These are phyloP conservation scores for Adiantum capillusveneris DNA, from an alignment of 75 land plant species.

Conservation along the genomic window DNA sequence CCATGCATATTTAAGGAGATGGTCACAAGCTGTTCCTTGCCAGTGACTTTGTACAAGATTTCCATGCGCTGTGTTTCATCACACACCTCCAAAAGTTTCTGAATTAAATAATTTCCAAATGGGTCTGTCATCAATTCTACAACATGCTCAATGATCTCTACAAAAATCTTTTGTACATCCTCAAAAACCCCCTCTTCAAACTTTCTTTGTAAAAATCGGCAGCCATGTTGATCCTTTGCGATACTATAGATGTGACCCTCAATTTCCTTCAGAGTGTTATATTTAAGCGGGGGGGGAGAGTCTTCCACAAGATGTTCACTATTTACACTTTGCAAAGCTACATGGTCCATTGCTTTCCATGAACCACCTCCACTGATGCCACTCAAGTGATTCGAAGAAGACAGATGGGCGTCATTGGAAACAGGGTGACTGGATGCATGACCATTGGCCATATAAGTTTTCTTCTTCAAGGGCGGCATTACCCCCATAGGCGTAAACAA, in stretches of 20 bases:
- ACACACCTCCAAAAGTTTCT: constrained; percentile 37
- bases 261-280: constrained; percentile 31
- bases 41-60: constrained; percentile 26
- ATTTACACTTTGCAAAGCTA: too few species aligned
- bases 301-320: background rate
- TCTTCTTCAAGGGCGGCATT: background rate
- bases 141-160: constrained; percentile 40
- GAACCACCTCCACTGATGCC: background rate
- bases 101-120: constrained; percentile 41
- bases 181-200: constrained; percentile 37
- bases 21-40: constrained; percentile 33
- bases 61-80: constrained; percentile 31
- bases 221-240: constrained; percentile 42
- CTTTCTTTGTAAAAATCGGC: constrained; percentile 36
- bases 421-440: background rate
- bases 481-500: too few species aligned
- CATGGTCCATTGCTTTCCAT: background rate
- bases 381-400: too few species aligned
- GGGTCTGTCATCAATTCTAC: constrained; percentile 42
- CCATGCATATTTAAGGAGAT: constrained; percentile 67
- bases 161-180: constrained; percentile 34
- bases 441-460: background rate
- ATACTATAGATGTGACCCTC: constrained; percentile 37
- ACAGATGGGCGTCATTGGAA: too few species aligned
- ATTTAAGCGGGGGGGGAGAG: constrained; percentile 21